A percentile compares a stretch with the other conserved stretches of the same genome.
Evolutionary conservation across 305 asterid genomes (phyloP).

Genomic region (Striga hermonthica): DNA sequence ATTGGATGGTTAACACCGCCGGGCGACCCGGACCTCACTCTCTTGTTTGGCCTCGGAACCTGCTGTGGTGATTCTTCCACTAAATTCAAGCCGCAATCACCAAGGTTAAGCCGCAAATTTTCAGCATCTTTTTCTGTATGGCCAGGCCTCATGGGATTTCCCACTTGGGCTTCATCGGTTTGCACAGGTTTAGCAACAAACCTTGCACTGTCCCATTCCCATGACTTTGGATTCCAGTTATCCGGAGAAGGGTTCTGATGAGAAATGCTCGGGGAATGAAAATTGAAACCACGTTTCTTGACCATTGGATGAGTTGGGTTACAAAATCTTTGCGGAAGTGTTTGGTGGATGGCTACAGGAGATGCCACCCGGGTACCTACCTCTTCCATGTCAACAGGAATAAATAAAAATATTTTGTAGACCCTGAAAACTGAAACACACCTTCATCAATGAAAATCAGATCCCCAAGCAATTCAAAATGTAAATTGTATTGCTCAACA

Average conservation of each 20-base stretch:
- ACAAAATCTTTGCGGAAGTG: conserved; percentile 42
- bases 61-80: conserved; percentile 44
- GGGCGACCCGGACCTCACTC: conserved; percentile 83
- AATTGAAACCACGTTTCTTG: conserved; percentile 61
- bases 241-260: conserved; percentile 40
- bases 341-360: conserved; percentile 53
- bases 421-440: conserved; percentile 28
- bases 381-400: conserved; percentile 55
- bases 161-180: conserved; percentile 35
- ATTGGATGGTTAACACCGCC: conserved; percentile 53
- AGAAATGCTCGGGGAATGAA: conserved; percentile 35
- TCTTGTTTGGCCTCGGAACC: conserved; percentile 55
- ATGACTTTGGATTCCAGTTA: conserved; percentile 60
- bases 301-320: conserved; percentile 38
- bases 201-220: conserved; percentile 87
- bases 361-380: conserved; percentile 58
- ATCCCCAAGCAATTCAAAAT: background rate
- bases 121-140: conserved; percentile 34
- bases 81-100: conserved; percentile 39
- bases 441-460: conserved; percentile 8
- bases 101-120: conserved; percentile 50
- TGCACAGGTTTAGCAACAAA: conserved; percentile 60
- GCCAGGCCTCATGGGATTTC: conserved; percentile 28
- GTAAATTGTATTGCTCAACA: background rate
- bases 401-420: conserved; percentile 2